Conservation (phyloP, 2,329 filamentous ascomycete species). For the Xylariales sp. region DNA sequence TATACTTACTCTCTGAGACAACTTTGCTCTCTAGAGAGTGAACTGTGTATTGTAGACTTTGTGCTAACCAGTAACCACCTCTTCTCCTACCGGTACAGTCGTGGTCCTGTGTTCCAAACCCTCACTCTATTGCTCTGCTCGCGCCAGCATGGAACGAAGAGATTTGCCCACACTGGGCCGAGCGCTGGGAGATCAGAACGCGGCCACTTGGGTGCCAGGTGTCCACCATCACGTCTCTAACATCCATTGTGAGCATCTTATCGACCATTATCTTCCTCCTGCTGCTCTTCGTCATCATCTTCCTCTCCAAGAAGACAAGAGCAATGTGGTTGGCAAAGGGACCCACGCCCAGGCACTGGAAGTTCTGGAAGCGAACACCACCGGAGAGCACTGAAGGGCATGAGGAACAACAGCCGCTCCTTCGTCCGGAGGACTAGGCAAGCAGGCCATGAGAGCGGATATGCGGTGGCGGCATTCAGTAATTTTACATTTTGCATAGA, state of each 20-base stretch:
- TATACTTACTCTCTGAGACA: too few relatives aligned
- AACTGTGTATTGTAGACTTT: too few relatives aligned
- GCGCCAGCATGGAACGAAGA: constrained; percentile 45
- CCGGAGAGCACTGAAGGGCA: too few relatives aligned
- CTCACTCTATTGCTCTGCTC: constrained; percentile 37
- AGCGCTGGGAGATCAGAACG: constrained; percentile 33
- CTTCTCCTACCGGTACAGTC: constrained; percentile 32
- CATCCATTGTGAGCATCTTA: constrained; percentile 25
- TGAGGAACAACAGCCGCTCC: too few relatives aligned
- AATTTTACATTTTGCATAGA: constrained; percentile 1
- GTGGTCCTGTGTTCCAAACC: constrained; percentile 51
- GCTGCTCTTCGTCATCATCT: constrained; percentile 13
- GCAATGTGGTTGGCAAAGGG: too few relatives aligned
- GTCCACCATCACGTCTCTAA: constrained; percentile 31
- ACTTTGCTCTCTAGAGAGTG: background rate
- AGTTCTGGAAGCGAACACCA: too few relatives aligned
- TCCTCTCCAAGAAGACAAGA: constrained; percentile 7
- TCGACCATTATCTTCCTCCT: constrained; percentile 13
- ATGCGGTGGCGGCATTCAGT: too few relatives aligned
- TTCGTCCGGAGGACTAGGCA: too few relatives aligned
- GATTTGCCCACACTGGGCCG: constrained; percentile 48
- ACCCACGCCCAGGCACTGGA: too few relatives aligned
- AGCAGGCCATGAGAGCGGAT: too few relatives aligned
- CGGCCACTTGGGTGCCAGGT: constrained; percentile 29
- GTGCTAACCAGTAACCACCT: too few relatives aligned